phyloP scores from a whole-genome alignment of 352 stramenopile genomes.

The Pythium phragmitis region DNA sequence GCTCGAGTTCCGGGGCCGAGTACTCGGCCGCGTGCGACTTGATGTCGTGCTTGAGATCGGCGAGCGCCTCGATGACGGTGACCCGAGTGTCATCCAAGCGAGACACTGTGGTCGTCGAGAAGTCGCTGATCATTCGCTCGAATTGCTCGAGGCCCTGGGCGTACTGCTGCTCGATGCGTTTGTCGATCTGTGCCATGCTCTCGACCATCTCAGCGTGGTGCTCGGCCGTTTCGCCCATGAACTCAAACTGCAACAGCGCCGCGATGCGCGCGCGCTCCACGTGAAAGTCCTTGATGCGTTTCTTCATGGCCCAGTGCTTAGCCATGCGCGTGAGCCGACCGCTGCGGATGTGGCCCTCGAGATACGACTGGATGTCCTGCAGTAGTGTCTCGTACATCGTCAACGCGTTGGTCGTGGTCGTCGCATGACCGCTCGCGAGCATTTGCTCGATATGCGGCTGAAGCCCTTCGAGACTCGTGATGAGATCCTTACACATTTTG shows the following conservation, averaged over 20 bases:
- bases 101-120: too few relatives aligned
- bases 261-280: constrained; percentile 3
- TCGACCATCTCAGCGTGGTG: background rate
- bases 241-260: constrained; percentile 6
- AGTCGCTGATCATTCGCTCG: too few relatives aligned
- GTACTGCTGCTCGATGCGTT: too few relatives aligned
- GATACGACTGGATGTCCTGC: background rate
- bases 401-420: constrained; percentile 3
- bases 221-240: constrained; percentile 1
- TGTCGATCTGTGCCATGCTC: too few relatives aligned
- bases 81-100: too few relatives aligned
- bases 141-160: too few relatives aligned
- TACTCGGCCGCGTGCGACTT: too few relatives aligned
- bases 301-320: background rate
- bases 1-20: too few relatives aligned
- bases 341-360: background rate
- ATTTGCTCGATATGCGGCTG: constrained; percentile 8
- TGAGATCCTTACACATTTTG: constrained; percentile 23
- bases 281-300: background rate
- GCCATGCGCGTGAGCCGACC: background rate
- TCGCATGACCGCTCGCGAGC: constrained; percentile 1
- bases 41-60: too few relatives aligned
- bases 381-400: background rate
- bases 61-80: too few relatives aligned
- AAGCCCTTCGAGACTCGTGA: constrained; percentile 7